Evolutionary conservation across 2,329 filamentous ascomycete species (phyloP).

Genomic region (Pseudogymnoascus sp.): DNA sequence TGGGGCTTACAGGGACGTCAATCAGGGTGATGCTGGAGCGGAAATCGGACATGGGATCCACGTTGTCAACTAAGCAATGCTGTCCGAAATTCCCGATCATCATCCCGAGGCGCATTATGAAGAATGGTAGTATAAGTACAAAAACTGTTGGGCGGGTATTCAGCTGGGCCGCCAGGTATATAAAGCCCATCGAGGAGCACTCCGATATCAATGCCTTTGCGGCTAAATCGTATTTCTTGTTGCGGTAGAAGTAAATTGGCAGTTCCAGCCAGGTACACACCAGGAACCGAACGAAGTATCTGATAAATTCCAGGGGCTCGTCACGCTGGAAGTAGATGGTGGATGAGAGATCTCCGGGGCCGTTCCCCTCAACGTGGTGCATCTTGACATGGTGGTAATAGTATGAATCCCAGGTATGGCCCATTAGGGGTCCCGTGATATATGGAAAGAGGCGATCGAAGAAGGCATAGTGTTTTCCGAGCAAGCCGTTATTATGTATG

Average conservation of each 20-base stretch:
- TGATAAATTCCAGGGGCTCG: slow-evolving; percentile 53
- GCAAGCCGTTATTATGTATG: slow-evolving; percentile 66
- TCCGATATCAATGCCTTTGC: slow-evolving; percentile 54
- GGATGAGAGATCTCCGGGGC: slow-evolving; percentile 64
- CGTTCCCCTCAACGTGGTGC: slow-evolving; percentile 75
- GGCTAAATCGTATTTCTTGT: slow-evolving; percentile 46
- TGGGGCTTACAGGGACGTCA: slow-evolving; percentile 60
- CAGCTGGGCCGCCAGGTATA: slow-evolving; percentile 42
- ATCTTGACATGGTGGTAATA: slow-evolving; percentile 83
- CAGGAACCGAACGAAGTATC: slow-evolving; percentile 65
- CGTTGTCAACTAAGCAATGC: slow-evolving; percentile 69
- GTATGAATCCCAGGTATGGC: slow-evolving; percentile 79
- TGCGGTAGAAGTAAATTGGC: slow-evolving; percentile 62
- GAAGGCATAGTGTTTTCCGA: slow-evolving; percentile 43
- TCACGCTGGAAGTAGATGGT: slow-evolving; percentile 72
- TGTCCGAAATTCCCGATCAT: slow-evolving; percentile 84
- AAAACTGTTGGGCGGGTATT: slow-evolving; percentile 46
- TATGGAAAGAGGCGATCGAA: slow-evolving; percentile 65
- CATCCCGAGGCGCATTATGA: slow-evolving; percentile 57
- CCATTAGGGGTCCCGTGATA: slow-evolving; percentile 65
- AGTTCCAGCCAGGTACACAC: slow-evolving; percentile 68
- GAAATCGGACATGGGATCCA: slow-evolving; percentile 68
- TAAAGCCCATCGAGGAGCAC: slow-evolving; percentile 46
- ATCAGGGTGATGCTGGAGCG: slow-evolving; percentile 71
- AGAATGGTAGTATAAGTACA: slow-evolving; percentile 57